Percentiles rank a stretch among this genome's conserved stretches.
Conservation (phyloP, 345 rosid genomes). For the Corchorus capsularis region DNA sequence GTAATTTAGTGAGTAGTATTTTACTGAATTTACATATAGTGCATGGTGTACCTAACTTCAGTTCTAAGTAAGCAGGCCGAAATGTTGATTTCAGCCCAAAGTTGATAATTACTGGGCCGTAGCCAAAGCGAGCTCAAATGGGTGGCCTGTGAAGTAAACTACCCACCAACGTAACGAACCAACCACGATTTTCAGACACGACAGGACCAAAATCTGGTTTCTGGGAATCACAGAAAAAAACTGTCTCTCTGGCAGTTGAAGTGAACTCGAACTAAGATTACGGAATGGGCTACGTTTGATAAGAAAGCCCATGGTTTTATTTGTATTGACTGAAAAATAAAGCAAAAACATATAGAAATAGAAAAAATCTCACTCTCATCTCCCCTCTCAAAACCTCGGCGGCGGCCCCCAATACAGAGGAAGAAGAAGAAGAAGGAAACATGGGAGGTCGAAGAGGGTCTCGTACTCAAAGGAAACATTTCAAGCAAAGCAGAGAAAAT, state of each 20-base stretch:
- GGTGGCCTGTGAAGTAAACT: not conserved
- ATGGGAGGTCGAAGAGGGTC: conserved; percentile 65
- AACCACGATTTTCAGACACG: too few species aligned
- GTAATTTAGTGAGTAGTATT: too few species aligned
- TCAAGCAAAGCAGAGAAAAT: conserved; percentile 67
- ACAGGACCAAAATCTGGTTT: too few species aligned
- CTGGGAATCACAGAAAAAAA: too few species aligned
- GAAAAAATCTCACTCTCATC: not conserved
- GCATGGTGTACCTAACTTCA: too few species aligned
- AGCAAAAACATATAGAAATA: not conserved
- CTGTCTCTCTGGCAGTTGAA: not conserved
- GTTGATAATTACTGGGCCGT: too few species aligned
- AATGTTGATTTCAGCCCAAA: too few species aligned
- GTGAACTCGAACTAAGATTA: too few species aligned
- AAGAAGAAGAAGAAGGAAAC: not conserved
- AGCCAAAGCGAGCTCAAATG: too few species aligned
- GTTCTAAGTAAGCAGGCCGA: too few species aligned
- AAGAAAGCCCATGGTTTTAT: conserved; percentile 12
- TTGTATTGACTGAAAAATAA: not conserved
- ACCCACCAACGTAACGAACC: too few species aligned
- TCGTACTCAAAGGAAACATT: conserved; percentile 64
- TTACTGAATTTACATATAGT: too few species aligned
- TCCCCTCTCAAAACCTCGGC: conserved; percentile 16
- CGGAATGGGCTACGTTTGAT: conserved; percentile 4
- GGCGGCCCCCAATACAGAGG: conserved; percentile 2